Conservation (phyloP, 495 filamentous ascomycete species). For the Penicillium argentinense region DNA sequence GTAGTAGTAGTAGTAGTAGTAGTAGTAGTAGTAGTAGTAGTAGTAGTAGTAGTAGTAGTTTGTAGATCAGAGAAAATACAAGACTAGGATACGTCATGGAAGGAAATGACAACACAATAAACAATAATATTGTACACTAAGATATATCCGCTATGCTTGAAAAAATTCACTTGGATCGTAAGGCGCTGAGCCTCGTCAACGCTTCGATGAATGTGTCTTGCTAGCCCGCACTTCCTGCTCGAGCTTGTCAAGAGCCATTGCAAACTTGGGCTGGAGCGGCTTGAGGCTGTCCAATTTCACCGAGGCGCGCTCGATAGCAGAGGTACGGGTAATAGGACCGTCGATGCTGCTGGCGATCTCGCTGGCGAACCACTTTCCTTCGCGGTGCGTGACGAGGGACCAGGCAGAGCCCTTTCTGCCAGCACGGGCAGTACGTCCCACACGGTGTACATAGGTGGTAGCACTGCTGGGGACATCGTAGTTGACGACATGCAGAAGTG, state of each 20-base stretch:
- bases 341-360: slow-evolving; percentile 57
- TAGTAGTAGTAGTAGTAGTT: too few species aligned
- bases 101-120: too few species aligned
- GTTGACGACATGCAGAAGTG: slow-evolving; percentile 83
- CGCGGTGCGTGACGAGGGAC: slow-evolving; percentile 73
- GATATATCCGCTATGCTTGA: slow-evolving; percentile 13
- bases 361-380: slow-evolving; percentile 86
- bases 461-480: slow-evolving; percentile 86
- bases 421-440: slow-evolving; percentile 87
- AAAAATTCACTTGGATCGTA: neutral
- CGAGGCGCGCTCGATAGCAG: slow-evolving; percentile 45
- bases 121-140: slow-evolving; percentile 10
- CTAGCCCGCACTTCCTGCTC: slow-evolving; percentile 41
- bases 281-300: slow-evolving; percentile 39
- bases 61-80: too few species aligned
- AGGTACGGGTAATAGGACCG: slow-evolving; percentile 44
- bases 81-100: too few species aligned
- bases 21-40: too few species aligned
- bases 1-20: too few species aligned
- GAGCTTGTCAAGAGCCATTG: slow-evolving; percentile 53
- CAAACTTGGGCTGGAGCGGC: slow-evolving; percentile 58
- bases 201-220: neutral
- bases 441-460: slow-evolving; percentile 86
- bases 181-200: neutral
- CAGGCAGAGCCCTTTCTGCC: slow-evolving; percentile 75